Evolutionary conservation across 1,284 basidiomycete species (phyloP), one percentile per base, ranked within the genome.

Genomic region (Ustilago trichophora): DNA sequence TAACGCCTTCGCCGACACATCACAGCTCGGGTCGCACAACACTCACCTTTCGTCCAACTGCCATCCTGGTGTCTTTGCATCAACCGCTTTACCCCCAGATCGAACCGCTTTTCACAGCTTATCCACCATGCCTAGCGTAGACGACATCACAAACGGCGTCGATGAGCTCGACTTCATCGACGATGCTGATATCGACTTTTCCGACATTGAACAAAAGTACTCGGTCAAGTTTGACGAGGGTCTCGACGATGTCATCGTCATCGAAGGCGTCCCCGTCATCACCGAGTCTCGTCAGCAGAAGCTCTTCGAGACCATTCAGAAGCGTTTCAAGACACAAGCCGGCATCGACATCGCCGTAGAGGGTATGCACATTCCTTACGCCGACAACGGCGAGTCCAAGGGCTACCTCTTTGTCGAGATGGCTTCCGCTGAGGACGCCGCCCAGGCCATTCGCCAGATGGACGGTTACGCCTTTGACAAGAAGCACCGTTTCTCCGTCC

Each of bases 121-220:
- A 36, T 19, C 29, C 67, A 60, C 16, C 42, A 66, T 65, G 71
- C 44, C 71, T 11, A 49, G 57, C 62, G 54, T 59, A 36, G 47
- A 68, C 34, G 55, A 59, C 43, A 69, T 75, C 62, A 67, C 70
- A 44, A 75, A 75, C 52, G 70, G 73, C 42, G 63, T 64, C 55
- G 46, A 72, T 42, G 50, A 67, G n/a, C 50, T 68, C 48, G 49
- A 58, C 36, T 52, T 74, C 25, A 46, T 64, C 46, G 59, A 73
- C 47, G 71, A 75, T 54, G 89, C 91, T 53, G 89, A 88, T 55
- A 91, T 96, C 72, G 91, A 98, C 82, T 98, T 90, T 82, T 88
- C 90, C 51, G 94, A 98, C 81, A 96, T 98, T 73, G 94, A 98
- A 81, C 87, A 87, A 83, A 91, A 92, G 92, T 95, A 78, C 56